These are phyloP conservation scores for Trypanosoma conorhini DNA, from an alignment of 208 protist genomes.

Conservation along the genomic window DNA sequence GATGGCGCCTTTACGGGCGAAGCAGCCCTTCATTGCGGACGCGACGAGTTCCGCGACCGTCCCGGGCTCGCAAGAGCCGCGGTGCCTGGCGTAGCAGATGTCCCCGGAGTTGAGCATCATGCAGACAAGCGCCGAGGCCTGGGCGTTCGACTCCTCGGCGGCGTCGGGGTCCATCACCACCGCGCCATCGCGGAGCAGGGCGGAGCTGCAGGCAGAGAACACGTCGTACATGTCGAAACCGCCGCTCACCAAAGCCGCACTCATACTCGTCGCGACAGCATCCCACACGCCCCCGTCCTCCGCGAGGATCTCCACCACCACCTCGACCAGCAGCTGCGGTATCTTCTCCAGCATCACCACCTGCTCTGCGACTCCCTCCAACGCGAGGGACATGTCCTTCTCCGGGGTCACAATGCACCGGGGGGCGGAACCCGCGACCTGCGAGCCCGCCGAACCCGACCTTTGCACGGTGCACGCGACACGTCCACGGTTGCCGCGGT, in stretches of 20 bases:
- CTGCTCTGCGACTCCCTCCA: conserved; percentile 83
- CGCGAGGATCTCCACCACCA: conserved; percentile 67
- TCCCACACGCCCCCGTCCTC: conserved; percentile 77
- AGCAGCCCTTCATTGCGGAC: conserved; percentile 43
- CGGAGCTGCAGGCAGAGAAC: conserved; percentile 70
- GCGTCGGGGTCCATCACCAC: conserved; percentile 55
- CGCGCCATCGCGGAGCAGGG: conserved; percentile 50
- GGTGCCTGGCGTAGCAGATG: conserved; percentile 59
- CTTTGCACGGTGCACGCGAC: conserved; percentile 63
- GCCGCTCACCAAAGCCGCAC: conserved; percentile 58
- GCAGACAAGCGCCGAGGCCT: conserved; percentile 50
- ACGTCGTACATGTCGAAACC: conserved; percentile 73
- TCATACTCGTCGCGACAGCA: conserved; percentile 62
- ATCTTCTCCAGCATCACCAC: conserved; percentile 70
- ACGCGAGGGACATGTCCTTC: conserved; percentile 60
- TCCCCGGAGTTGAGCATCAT: conserved; percentile 44
- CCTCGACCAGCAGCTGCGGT: conserved; percentile 77
- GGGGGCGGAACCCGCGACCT: conserved; percentile 18
- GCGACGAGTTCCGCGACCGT: conserved; percentile 57
- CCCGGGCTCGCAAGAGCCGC: conserved; percentile 56
- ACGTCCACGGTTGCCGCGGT: conserved; percentile 72
- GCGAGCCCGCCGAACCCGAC: conserved; percentile 26
- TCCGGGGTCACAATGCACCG: conserved; percentile 27
- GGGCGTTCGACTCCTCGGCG: conserved; percentile 43
- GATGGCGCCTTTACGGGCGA: conserved; percentile 44